Base-by-base conservation (phyloP, 495 filamentous ascomycete species). In the Hapsidospora chrysogenum region DNA sequence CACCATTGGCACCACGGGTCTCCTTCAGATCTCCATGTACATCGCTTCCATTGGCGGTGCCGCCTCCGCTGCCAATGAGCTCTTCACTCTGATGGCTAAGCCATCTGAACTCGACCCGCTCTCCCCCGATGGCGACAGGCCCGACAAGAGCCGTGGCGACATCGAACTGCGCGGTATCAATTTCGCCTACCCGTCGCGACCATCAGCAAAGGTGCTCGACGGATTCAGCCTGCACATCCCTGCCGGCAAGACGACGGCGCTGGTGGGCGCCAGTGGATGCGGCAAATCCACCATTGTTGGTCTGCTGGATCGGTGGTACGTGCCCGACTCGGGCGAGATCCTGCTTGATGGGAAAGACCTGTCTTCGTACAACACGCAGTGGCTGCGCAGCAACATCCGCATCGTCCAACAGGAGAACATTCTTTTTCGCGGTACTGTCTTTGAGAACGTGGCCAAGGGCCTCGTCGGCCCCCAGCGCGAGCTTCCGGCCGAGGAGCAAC, bases 211-310 rank as follows among this genome's bases (percentile, higher is more conserved):
- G 31, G 68, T 81, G 3, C 46, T 72, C 9, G 60, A 66, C 40
- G 53, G 68, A 11, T 52, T 80, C 21, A 64, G 60, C 30, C 51
- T 80, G 5, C 50, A 39, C 7, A 70, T 83, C 29, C 66, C 71
- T 23, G 74, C 85, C 5, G 85, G 85, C 10, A 80, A 85, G 50
- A 79, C 84, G 26, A 83, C 82, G 17, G 84, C 86, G n/a, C 66
- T 96, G 32, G 83, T 92, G 27, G 80, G 87, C 7, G 73, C 85
- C 9, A 84, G 81, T 13, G 78, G 79, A 11, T 82, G 80, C 28
- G 78, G 87, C 23, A 97, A 97, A 58, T 85, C 78, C 42, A 95
- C 86, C 0, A 80, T 95, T 13, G 78, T 95, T 17, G 86, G 84
- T 0, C 49, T 83, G 17, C 43, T 80, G 11, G 68, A 77, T 46